Conservation (phyloP, 208 protist genomes). For the Cochliopodium minus region DNA sequence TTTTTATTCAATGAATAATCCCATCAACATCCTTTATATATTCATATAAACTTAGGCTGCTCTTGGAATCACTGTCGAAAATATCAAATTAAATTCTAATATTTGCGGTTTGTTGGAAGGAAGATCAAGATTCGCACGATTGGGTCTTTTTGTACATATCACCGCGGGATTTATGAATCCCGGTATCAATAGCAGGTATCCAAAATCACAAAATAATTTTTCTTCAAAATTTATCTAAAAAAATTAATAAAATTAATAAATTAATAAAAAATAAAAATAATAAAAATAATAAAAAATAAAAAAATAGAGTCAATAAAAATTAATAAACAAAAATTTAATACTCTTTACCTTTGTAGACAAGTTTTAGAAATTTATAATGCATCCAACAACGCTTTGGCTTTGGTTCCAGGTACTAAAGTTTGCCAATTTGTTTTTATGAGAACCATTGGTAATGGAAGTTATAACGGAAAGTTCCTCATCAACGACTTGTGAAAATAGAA, state of each 20-base stretch:
- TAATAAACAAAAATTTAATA: no score
- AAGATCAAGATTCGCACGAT: constrained; percentile 29
- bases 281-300: no score
- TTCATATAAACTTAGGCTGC: no score
- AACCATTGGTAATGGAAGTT: constrained; percentile 24
- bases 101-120: constrained; percentile 35
- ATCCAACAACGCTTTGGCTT: constrained; percentile 16
- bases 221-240: no score
- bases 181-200: constrained; percentile 32
- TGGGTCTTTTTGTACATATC: constrained; percentile 34
- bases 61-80: constrained; percentile 33
- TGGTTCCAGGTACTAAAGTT: constrained; percentile 27
- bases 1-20: no score
- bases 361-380: constrained; percentile 42
- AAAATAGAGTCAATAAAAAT: no score
- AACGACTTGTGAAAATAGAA: constrained; percentile 9
- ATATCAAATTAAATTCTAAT: constrained; percentile 9
- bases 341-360: no score
- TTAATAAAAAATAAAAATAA: no score
- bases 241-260: no score
- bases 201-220: no score
- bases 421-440: constrained; percentile 39
- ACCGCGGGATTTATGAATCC: constrained; percentile 39
- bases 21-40: no score
- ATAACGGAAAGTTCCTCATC: constrained; percentile 23